phyloP scores from a whole-genome alignment of 768 basidiomycete species.

The Fomitopsis serialis region DNA sequence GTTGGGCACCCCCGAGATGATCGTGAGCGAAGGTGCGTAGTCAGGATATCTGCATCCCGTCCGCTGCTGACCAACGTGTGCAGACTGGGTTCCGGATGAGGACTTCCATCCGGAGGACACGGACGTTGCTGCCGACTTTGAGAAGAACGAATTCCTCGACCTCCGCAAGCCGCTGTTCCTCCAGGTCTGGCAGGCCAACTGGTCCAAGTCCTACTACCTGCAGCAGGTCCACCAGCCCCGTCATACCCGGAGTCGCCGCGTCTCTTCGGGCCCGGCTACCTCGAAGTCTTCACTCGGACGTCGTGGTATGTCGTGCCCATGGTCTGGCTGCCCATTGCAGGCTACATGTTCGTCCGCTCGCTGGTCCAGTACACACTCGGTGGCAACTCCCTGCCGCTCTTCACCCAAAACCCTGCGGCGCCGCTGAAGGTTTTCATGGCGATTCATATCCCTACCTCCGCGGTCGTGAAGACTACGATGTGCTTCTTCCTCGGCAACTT shows the following conservation, averaged over 20 bases:
- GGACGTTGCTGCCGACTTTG: constrained; percentile 72
- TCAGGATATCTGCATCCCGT: not conserved
- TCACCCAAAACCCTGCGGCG: constrained; percentile 49
- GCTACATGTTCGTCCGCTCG: constrained; percentile 79
- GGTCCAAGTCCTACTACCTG: constrained; percentile 93
- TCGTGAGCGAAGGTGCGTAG: constrained; percentile 71
- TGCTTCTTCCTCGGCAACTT: constrained; percentile 86
- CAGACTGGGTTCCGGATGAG: constrained; percentile 87
- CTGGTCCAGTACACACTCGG: constrained; percentile 64
- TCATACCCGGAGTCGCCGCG: constrained; percentile 80
- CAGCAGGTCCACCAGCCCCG: constrained; percentile 97
- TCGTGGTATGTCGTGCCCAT: constrained; percentile 92
- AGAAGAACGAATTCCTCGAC: constrained; percentile 89
- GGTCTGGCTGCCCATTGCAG: constrained; percentile 85
- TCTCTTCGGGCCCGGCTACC: constrained; percentile 74
- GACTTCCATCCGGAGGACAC: constrained; percentile 93
- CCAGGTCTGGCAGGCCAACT: constrained; percentile 88
- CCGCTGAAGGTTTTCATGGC: constrained; percentile 41
- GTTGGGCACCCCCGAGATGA: constrained; percentile 66
- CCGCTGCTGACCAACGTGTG: constrained; percentile 2
- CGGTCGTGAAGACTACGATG: constrained; percentile 37
- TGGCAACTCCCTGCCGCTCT: constrained; percentile 54
- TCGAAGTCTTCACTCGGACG: constrained; percentile 85
- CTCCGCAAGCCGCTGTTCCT: constrained; percentile 75
- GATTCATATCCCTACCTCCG: constrained; percentile 38